These are phyloP conservation scores for Cladosporium cucumerinum DNA, from an alignment of 2,329 filamentous ascomycete species.

Conservation along the genomic window DNA sequence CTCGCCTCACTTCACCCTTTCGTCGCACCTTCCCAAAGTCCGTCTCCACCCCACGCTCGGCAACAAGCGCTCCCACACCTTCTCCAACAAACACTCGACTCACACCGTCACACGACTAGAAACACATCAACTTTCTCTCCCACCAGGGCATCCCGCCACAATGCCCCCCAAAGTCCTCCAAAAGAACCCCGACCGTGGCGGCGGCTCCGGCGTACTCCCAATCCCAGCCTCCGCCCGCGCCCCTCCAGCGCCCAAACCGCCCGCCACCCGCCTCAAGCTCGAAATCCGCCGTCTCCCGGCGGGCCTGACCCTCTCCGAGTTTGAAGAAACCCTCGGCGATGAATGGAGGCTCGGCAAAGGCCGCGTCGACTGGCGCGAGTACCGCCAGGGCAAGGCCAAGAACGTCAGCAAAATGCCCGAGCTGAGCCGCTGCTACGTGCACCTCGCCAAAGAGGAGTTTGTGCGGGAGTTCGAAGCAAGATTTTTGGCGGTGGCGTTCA, in stretches of 20 bases:
- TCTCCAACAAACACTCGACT: slow-evolving; percentile 4
- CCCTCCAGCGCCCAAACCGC: slow-evolving; percentile 37
- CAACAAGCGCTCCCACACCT: background rate
- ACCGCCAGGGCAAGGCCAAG: slow-evolving; percentile 71
- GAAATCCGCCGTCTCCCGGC: slow-evolving; percentile 82
- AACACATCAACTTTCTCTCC: background rate
- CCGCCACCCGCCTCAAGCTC: slow-evolving; percentile 72
- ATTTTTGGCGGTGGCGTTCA: slow-evolving; percentile 68
- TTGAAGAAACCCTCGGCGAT: slow-evolving; percentile 66
- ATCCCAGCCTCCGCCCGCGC: slow-evolving; percentile 33
- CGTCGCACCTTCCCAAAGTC: background rate
- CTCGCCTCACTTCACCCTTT: background rate
- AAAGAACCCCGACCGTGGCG: slow-evolving; percentile 26
- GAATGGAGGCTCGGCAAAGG: slow-evolving; percentile 80
- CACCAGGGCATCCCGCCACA: slow-evolving; percentile 4
- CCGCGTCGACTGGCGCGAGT: slow-evolving; percentile 81
- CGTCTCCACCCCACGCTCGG: slow-evolving; percentile 7
- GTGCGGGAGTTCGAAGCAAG: slow-evolving; percentile 65
- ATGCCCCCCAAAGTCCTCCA: slow-evolving; percentile 35
- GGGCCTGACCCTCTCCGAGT: slow-evolving; percentile 76
- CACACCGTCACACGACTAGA: background rate
- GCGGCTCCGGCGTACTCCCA: slow-evolving; percentile 28
- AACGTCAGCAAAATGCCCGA: slow-evolving; percentile 82
- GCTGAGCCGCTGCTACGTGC: slow-evolving; percentile 77
- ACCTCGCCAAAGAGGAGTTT: slow-evolving; percentile 68